Evolutionary conservation across 2,329 filamentous ascomycete species (phyloP).

Genomic region (Botrytis aclada): DNA sequence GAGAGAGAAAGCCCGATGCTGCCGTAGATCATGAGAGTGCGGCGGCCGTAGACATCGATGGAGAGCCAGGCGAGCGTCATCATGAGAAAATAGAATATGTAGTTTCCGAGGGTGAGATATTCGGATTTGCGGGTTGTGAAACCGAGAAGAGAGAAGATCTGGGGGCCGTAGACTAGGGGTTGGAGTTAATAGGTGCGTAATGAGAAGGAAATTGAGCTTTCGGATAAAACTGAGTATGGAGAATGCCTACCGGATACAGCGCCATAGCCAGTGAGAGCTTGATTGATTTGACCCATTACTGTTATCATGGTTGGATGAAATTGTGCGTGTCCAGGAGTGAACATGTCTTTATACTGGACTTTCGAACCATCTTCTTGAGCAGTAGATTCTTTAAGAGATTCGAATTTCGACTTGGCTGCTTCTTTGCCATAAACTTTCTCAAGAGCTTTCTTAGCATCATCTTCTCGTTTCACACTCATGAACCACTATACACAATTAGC

Average conservation of each 20-base stretch:
- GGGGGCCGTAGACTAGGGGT: slow-evolving; percentile 56
- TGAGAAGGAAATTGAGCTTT: no score
- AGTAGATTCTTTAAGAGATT: slow-evolving; percentile 50
- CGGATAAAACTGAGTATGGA: background rate
- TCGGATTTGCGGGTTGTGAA: slow-evolving; percentile 51
- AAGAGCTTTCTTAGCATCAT: slow-evolving; percentile 50
- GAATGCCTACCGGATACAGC: slow-evolving; percentile 45
- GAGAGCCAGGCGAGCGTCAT: slow-evolving; percentile 60
- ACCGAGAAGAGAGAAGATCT: slow-evolving; percentile 61
- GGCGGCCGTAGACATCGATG: slow-evolving; percentile 54
- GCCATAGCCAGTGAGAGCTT: slow-evolving; percentile 56
- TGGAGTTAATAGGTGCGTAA: background rate
- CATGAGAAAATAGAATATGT: slow-evolving; percentile 57
- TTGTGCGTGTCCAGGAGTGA: slow-evolving; percentile 51
- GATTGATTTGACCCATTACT: slow-evolving; percentile 61
- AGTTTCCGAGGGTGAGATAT: slow-evolving; percentile 58
- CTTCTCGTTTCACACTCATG: slow-evolving; percentile 48
- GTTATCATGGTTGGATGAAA: slow-evolving; percentile 60
- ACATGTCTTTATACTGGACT: slow-evolving; percentile 55
- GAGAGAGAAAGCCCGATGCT: slow-evolving; percentile 46
- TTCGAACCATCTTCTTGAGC: slow-evolving; percentile 45
- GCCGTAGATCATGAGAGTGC: slow-evolving; percentile 53
- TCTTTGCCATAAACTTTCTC: slow-evolving; percentile 49
- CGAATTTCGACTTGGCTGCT: slow-evolving; percentile 47
- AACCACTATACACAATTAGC: slow-evolving; percentile 43